phyloP scores from a whole-genome alignment of 805 yeast genomes.

The Yamadazyma endophytica region DNA sequence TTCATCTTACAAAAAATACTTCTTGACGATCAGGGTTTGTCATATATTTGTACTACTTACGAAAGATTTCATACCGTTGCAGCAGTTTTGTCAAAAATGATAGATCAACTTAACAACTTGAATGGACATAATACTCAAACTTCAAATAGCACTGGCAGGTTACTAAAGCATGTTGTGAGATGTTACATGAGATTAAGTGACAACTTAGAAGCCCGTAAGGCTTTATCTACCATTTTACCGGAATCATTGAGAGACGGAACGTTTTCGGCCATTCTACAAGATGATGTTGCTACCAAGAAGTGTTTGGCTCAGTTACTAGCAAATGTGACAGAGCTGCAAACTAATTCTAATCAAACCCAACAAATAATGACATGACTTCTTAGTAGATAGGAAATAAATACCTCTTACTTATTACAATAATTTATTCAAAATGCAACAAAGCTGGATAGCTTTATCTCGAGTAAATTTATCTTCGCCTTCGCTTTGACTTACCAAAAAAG shows the following conservation, averaged over 20 bases:
- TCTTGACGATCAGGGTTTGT: conserved; percentile 85
- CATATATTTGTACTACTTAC: conserved; percentile 90
- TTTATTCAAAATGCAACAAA: too few relatives aligned
- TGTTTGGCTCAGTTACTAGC: conserved; percentile 80
- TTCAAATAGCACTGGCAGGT: conserved; percentile 61
- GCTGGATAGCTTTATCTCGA: too few relatives aligned
- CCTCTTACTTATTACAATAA: too few relatives aligned
- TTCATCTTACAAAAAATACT: conserved; percentile 92
- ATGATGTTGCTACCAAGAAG: conserved; percentile 83
- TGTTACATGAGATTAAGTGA: conserved; percentile 90
- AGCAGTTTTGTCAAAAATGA: conserved; percentile 82
- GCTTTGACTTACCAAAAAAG: too few relatives aligned
- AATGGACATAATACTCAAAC: conserved; percentile 11
- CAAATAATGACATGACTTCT: background rate
- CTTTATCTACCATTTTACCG: conserved; percentile 78
- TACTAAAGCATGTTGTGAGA: conserved; percentile 88
- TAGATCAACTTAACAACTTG: conserved; percentile 60
- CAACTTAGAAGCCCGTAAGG: conserved; percentile 84
- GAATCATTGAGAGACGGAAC: conserved; percentile 86
- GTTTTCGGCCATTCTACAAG: conserved; percentile 71
- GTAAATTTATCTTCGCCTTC: too few relatives aligned
- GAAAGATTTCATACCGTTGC: conserved; percentile 94
- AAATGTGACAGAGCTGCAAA: conserved; percentile 39
- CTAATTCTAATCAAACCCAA: conserved; percentile 1
- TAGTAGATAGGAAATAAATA: background rate